Evolutionary conservation across 2,329 filamentous ascomycete genomes (phyloP), one percentile per base, ranked within the genome.

Genomic region (Clarireedia monteithiana): DNA sequence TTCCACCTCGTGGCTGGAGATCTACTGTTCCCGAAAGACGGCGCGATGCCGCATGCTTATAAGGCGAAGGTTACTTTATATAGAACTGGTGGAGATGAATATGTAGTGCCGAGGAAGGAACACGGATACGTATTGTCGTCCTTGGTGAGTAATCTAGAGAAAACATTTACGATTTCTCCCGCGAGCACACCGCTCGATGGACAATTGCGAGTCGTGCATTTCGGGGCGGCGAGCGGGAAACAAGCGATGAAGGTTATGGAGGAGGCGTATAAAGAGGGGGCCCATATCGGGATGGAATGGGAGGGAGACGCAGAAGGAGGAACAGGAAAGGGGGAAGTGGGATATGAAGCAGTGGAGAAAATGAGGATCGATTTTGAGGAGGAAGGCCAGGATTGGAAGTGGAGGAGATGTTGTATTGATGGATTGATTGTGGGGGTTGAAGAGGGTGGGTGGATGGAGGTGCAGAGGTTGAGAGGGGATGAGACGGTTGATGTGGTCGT

Each of bases 351-450:
- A 53, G 77, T 94, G 6, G 80, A 86, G 2, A 80, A 80, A 51
- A 62, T 96, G 17, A 76, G 73, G 57, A 82, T 96, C 48, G 77
- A 80, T 15, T 83, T 89, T 38, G 88, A 94, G 65, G 74, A 80
- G 15, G 83, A 89, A n/a, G 75, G 74, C 24, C 84, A 91, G 23
- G 74, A 73, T 47, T 66, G 63, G 60, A 75, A 83, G 52, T 96
- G 91, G 91, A 78, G 92, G 59, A 83, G 91, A 66, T 80, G 95
- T 14, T 97, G 92, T 69, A 77, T 97, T n/a, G 92, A 97, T 70
- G 92, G 92, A 3, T 90, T 86, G 53, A 95, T 95, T 64, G 82
- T 96, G 3, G 79, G 82, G 57, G 73, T 96, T 0, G 85, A 87
- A 20, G 69, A 76, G 51, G 83, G 79, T 2, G 91, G 91, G 0